Conservation (phyloP, 257 asterid genomes). For the Linaria vulgaris region DNA sequence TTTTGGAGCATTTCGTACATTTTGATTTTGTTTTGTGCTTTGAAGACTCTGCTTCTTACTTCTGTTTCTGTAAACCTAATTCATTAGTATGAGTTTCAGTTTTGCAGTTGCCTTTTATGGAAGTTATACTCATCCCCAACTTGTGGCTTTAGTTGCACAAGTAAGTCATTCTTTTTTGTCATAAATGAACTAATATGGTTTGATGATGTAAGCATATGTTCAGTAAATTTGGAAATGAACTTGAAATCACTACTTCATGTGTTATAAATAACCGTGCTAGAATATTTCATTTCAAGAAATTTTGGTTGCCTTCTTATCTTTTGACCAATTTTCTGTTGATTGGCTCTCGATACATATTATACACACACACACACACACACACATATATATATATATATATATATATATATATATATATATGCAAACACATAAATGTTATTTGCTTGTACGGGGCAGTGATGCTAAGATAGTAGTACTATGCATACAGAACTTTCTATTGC, state of each 20-base stretch:
- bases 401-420: no score
- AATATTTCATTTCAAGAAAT: no score
- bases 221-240: slow-evolving; percentile 18
- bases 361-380: no score
- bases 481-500: no score
- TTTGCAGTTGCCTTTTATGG: slow-evolving; percentile 90
- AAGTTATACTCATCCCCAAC: slow-evolving; percentile 67
- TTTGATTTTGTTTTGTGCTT: slow-evolving; percentile 15
- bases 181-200: slow-evolving; percentile 19
- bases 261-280: background rate
- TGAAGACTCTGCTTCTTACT: slow-evolving; percentile 3
- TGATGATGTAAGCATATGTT: slow-evolving; percentile 12
- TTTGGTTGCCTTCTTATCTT: background rate
- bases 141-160: slow-evolving; percentile 96
- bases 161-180: slow-evolving; percentile 41
- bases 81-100: slow-evolving; percentile 45
- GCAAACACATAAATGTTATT: no score
- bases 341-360: no score
- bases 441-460: no score
- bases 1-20: background rate
- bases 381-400: no score
- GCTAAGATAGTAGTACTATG: no score
- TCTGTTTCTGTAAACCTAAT: slow-evolving; percentile 5
- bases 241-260: background rate
- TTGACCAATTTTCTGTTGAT: no score